Base-by-base conservation (phyloP, 805 yeast species). In the Yarrowia sp. region DNA sequence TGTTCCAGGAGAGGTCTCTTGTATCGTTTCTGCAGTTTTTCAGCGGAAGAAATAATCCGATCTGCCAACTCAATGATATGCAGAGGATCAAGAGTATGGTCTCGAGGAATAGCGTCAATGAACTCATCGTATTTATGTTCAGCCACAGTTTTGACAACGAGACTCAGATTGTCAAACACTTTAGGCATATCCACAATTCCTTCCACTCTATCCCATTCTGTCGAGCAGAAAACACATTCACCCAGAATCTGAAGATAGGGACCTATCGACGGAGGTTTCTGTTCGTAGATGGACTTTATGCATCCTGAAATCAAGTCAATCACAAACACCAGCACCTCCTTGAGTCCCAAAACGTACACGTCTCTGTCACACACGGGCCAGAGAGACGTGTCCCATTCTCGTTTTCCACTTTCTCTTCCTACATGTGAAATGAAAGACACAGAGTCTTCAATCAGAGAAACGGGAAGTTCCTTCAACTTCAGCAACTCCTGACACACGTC, bases 31-130 rank as follows among this genome's bases (percentile, higher is more conserved):
- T 88, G 90, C 36, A 89, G 75, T 19, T 74, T 73, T 68, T 83
- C 79, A 16, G 88, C 84, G 41, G 82, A 82, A 2, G 77, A 77
- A 9, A 87, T 81, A 22, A 90, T 82, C 46, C 76, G 74, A 58
- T 87, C 87, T 0, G 88, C 86, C 5, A 88, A 80, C 52, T 86
- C 83, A 56, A 85, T 81, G 2, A 89, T 81, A 76, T 89, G 89
- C 35, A 81, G 73, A 2, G 88, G 78, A 48, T 82, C 85, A 8
- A 89, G 75, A 0, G 87, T 79, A 49, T 81, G 80, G 73, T 84
- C 86, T 36, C 89, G 79, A 0, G 96, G 95, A n/a, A 90, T 79
- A 8, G 77, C 77, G 3, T 82, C 79, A 16, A 85, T 74, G 8
- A 83, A 70, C 1, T 78, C 76, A 42, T 82, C 80, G 70, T 85